Evolutionary conservation across 805 yeast genomes (phyloP).

Genomic region (Starmerella floris): DNA sequence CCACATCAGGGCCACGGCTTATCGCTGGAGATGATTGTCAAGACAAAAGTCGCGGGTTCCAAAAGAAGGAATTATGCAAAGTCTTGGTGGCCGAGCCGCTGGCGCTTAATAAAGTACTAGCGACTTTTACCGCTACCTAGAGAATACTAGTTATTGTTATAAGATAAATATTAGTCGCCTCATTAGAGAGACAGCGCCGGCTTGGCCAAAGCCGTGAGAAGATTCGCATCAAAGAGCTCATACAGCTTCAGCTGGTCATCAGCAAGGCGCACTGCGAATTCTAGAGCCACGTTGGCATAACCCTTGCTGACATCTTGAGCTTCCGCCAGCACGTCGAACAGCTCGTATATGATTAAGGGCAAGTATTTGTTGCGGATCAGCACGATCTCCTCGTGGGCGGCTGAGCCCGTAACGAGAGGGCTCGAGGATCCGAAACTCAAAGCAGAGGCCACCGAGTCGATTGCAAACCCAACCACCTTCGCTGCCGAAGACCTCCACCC

Average conservation of each 20-base stretch:
- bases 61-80: no score
- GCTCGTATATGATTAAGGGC: conserved; percentile 57
- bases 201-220: conserved; percentile 2
- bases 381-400: conserved; percentile 28
- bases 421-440: conserved; percentile 8
- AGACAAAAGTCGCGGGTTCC: no score
- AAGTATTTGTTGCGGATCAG: conserved; percentile 56
- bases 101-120: no score
- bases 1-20: no score
- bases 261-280: conserved; percentile 50
- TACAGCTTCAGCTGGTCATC: conserved; percentile 52
- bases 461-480: conserved; percentile 4
- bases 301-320: conserved; percentile 31
- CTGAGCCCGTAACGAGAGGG: not conserved
- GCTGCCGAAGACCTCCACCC: conserved; percentile 5
- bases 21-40: no score
- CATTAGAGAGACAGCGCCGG: not conserved
- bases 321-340: conserved; percentile 42
- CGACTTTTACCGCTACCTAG: no score
- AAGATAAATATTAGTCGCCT: no score
- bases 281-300: conserved; percentile 44
- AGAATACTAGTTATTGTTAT: no score
- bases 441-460: conserved; percentile 10
- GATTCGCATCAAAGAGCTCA: conserved; percentile 41
- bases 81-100: no score